phyloP scores from a whole-genome alignment of 1,284 basidiomycete species.

The Cryptococcus depauperatus region DNA sequence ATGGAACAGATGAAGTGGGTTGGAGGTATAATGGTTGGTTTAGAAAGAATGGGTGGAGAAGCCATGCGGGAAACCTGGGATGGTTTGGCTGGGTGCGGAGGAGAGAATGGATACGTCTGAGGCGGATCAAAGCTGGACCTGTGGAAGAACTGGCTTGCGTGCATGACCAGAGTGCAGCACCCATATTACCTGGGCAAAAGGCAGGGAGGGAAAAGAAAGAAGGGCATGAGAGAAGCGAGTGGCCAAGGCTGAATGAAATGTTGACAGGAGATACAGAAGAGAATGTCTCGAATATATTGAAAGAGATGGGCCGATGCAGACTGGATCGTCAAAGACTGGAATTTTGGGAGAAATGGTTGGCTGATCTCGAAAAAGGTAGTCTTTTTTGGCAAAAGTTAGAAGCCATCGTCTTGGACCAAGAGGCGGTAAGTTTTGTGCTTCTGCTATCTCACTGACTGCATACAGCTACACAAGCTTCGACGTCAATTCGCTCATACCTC shows the following conservation, averaged over 20 bases:
- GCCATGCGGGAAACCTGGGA: constrained; percentile 30
- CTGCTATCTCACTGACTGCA: neutral
- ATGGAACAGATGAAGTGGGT: constrained; percentile 43
- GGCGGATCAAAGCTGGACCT: constrained; percentile 10
- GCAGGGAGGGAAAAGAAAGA: constrained; percentile 5
- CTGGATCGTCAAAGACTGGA: constrained; percentile 36
- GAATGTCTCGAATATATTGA: constrained; percentile 16
- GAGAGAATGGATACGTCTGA: constrained; percentile 41
- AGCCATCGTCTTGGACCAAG: neutral
- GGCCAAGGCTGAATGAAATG: constrained; percentile 10
- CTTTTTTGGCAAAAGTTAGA: constrained; percentile 1
- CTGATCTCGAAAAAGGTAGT: constrained; percentile 5
- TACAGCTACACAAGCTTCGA: constrained; percentile 8
- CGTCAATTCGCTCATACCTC: constrained; percentile 18
- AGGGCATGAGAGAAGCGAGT: neutral
- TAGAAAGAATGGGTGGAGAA: constrained; percentile 31
- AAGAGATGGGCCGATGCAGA: constrained; percentile 13
- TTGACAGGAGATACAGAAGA: constrained; percentile 7
- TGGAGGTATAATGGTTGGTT: constrained; percentile 46
- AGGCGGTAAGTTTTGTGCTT: constrained; percentile 12
- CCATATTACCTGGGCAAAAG: too few species aligned
- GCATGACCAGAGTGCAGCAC: too few species aligned
- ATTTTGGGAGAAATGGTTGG: constrained; percentile 29
- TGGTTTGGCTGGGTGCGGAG: constrained; percentile 44
- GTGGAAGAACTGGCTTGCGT: too few species aligned